These are phyloP conservation scores for Flaveria robusta DNA, from an alignment of 129 eudicot genomes.

Conservation along the genomic window DNA sequence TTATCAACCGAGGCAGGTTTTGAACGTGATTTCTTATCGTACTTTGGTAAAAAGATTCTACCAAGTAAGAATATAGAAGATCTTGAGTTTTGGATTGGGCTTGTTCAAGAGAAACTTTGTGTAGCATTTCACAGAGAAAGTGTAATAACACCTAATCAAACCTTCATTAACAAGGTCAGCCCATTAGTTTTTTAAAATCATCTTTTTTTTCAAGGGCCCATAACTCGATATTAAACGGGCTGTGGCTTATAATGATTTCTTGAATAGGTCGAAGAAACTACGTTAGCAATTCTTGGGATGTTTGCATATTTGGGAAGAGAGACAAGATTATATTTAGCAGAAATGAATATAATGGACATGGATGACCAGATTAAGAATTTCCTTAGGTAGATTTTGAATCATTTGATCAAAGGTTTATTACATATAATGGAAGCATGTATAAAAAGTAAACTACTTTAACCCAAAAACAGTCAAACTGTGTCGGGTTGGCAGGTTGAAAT, in stretches of 20 bases:
- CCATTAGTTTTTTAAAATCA: background rate
- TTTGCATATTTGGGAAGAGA: constrained; percentile 82
- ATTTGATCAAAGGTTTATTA: background rate
- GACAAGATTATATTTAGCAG: constrained; percentile 63
- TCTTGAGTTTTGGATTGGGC: constrained; percentile 76
- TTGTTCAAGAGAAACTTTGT: constrained; percentile 59
- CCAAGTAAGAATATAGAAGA: constrained; percentile 67
- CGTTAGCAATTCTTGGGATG: constrained; percentile 69
- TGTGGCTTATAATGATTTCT: background rate
- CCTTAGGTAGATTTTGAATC: constrained; percentile 51
- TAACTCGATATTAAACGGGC: background rate
- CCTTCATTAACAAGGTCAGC: constrained; percentile 48
- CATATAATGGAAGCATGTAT: background rate
- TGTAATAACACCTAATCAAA: constrained; percentile 46
- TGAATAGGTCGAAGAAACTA: constrained; percentile 51
- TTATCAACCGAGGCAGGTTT: constrained; percentile 77
- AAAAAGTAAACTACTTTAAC: too few species aligned
- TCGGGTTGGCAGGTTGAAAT: background rate
- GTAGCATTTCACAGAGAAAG: constrained; percentile 69
- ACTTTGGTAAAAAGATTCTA: constrained; percentile 69
- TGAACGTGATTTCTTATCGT: constrained; percentile 63
- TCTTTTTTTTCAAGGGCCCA: background rate
- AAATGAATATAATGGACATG: constrained; percentile 57
- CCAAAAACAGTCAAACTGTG: too few species aligned
- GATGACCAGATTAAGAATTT: constrained; percentile 70